phyloP scores from a whole-genome alignment of 202 grass and related monocot species.

The Setaria viridis region DNA sequence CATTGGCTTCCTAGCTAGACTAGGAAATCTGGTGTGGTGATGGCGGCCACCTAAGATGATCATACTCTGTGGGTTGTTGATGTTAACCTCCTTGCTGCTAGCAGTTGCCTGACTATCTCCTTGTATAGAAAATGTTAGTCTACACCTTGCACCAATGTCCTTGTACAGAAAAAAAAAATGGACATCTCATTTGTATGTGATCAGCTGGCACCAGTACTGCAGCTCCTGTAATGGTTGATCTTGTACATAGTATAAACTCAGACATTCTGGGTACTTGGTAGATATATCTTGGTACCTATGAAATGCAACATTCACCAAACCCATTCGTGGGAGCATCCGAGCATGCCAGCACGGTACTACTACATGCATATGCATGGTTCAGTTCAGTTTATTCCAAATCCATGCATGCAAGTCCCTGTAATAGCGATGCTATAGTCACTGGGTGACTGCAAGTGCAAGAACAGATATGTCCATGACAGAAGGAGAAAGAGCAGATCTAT shows the following conservation, averaged over 20 bases:
- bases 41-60: constrained; percentile 2
- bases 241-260: constrained; percentile 18
- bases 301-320: background rate
- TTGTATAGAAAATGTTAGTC: background rate
- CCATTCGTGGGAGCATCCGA: background rate
- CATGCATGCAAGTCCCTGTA: background rate
- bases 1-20: constrained; percentile 2
- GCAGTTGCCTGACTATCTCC: background rate
- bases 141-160: background rate
- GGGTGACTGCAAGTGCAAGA: background rate
- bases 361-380: background rate
- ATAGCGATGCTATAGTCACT: background rate
- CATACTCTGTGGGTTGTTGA: background rate
- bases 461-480: background rate
- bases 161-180: background rate
- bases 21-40: background rate
- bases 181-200: constrained; percentile 2
- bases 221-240: constrained; percentile 14
- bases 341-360: background rate
- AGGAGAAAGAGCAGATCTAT: background rate
- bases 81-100: constrained; percentile 11
- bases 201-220: constrained; percentile 11
- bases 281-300: background rate
- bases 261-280: background rate
- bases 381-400: background rate